Evolutionary conservation across 2,329 filamentous ascomycete species (phyloP), one percentile per base, ranked within the genome.

Genomic region (Fusarium zealandicum): DNA sequence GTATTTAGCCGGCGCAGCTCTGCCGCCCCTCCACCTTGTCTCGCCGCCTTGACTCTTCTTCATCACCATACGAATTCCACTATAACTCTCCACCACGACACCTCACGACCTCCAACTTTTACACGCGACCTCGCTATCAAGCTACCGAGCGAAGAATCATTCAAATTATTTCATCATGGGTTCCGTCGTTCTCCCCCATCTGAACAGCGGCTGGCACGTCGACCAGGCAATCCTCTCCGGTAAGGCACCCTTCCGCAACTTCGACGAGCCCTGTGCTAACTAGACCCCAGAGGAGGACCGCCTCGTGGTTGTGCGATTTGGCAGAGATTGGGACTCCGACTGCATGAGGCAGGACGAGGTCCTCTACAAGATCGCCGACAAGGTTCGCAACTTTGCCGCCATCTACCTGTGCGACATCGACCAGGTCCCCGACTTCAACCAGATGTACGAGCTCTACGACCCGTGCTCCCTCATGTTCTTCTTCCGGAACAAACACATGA

Each of bases 401-500:
- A 89, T 98, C 73, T 98, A 98, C 76, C 84, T 96, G 46, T 97
- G 93, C 82, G 93, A 98, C 73, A 88, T 96, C 68, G 90, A 96
- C 71, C 83, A 92, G 73, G 90, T 96, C 5, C 90, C 90, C 51
- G 92, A 96, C 74, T 97, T 96, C 80, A 97, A 95, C 73, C 86
- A 90, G 69, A 98, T 98, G 93, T 97, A 97, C 80, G 86, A 92
- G 72, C 81, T 93, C 6, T 93, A 95, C 79, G 90, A 99, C 72
- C 87, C 92, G 1, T 91, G 93, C 78, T 96, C 95, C 3, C 87
- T 98, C 75, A 97, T 97, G 90, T 96, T 81, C 80, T 96, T 96
- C 82, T 96, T 93, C 80, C 86, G 93, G 58, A 99, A 99, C 74
- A 99, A 99, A 75, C 92, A 97, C 77, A 98, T 98, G 86, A 96